Base-by-base conservation (phyloP, 192 early-diverging fungal species). In the Coemansia sp. region DNA sequence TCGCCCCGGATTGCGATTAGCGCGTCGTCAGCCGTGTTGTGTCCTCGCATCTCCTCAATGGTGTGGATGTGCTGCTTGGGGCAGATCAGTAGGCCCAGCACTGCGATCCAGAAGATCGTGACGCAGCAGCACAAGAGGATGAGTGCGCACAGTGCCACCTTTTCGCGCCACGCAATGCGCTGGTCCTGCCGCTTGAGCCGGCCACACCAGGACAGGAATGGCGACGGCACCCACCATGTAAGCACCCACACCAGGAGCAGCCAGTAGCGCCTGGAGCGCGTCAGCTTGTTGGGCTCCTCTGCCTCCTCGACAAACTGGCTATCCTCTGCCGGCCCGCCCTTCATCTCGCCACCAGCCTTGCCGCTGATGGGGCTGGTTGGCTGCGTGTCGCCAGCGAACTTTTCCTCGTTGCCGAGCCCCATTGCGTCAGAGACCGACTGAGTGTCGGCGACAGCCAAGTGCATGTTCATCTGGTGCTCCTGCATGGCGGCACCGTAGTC, bases 141-240 rank as follows among this genome's bases (percentile, higher is more conserved):
- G 62, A 98, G 77, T 62, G 91, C 66, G 67, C 93, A 95, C 25
- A 99, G 84, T 3, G 97, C 92, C 10, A 96, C 86, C 75, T 99
- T 98, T 76, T 99, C 97, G 59, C 97, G 87, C 97, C 97, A 99
- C 7, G 97, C 97, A 79, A 93, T 87, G 45, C 88, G 91, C 60
- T 94, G 84, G 68, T 93, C 92, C 21, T 77, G 83, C 42, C 87
- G 86, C 70, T 88, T 86, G 87, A 95, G 92, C 38, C 89, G 80
- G 26, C 93, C 94, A 67, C 92, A 91, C 65, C 84, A 87, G 8
- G 69, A 65, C 39, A 99, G 70, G 35, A 82, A 86, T 6, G 72
- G 79, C 50, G 84, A 84, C n/a, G 96, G 96, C 38, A 97, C 86
- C 92, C 95, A 85, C 79, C 79, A 79, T 6, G 84, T 85, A 59